Evolutionary conservation across 495 filamentous ascomycete species (phyloP).

Genomic region (Symbiotaphrina buchneri): DNA sequence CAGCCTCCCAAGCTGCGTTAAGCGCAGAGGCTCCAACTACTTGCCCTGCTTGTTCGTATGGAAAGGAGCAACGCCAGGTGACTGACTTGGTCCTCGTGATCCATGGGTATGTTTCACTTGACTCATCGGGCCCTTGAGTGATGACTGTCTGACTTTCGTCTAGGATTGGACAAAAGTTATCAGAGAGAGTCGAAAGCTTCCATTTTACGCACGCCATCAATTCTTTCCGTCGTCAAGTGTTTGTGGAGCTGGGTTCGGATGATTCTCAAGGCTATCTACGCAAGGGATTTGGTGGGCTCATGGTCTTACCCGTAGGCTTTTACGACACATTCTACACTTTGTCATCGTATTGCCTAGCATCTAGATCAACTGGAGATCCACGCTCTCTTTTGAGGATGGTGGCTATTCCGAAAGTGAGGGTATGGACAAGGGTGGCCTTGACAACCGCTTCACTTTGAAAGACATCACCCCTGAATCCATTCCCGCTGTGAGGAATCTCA

Average conservation of each 20-base stretch:
- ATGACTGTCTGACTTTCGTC: no score
- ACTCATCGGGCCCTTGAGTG: no score
- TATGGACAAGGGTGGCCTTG: conserved; percentile 20
- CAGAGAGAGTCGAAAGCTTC: conserved; percentile 83
- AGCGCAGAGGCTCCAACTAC: conserved; percentile 2
- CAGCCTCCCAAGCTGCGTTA: conserved; percentile 11
- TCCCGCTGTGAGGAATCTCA: conserved; percentile 68
- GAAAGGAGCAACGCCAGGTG: conserved; percentile 46
- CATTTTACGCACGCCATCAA: conserved; percentile 95
- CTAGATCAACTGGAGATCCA: conserved; percentile 63
- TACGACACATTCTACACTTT: background rate
- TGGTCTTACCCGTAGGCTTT: conserved; percentile 37
- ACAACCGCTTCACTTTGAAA: conserved; percentile 51
- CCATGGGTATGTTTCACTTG: conserved; percentile 29
- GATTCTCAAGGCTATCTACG: conserved; percentile 53
- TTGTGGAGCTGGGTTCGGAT: conserved; percentile 57
- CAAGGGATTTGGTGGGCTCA: conserved; percentile 43
- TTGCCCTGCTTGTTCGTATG: conserved; percentile 26
- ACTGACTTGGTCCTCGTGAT: conserved; percentile 79
- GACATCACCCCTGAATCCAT: conserved; percentile 88
- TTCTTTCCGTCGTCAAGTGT: conserved; percentile 64
- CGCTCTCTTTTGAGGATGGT: conserved; percentile 62
- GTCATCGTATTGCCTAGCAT: background rate
- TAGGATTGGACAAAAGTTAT: conserved; percentile 82
- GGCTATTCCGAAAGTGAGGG: conserved; percentile 19